Conservation (phyloP, 2,329 filamentous ascomycete species). For the Ceratocystis destructans region DNA sequence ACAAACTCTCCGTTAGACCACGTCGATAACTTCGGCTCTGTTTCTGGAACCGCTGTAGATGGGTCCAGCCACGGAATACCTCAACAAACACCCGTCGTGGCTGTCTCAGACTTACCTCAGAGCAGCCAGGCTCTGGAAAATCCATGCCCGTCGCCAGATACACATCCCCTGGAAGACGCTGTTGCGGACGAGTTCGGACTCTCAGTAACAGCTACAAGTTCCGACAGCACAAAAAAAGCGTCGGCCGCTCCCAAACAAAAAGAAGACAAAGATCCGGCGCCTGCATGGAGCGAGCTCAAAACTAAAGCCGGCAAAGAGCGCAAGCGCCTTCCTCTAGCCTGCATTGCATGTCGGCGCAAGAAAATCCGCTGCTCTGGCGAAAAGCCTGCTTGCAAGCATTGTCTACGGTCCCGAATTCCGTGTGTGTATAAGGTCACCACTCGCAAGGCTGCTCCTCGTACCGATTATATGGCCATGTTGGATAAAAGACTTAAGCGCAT, state of each 20-base stretch:
- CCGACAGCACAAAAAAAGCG: conserved; percentile 28
- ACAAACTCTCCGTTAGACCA: too few species aligned
- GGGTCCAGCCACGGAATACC: neutral
- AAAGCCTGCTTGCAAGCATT: conserved; percentile 96
- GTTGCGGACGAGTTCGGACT: conserved; percentile 47
- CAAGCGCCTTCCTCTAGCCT: conserved; percentile 82
- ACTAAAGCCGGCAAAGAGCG: conserved; percentile 92
- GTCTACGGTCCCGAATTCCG: conserved; percentile 76
- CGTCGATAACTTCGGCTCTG: neutral
- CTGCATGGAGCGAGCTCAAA: conserved; percentile 70
- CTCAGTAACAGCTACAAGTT: conserved; percentile 20
- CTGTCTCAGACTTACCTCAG: conserved; percentile 12
- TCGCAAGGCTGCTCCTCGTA: conserved; percentile 81
- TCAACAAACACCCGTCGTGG: neutral
- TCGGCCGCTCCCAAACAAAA: conserved; percentile 40
- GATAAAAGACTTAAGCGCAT: conserved; percentile 91
- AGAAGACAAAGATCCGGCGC: conserved; percentile 44
- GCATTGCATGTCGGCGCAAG: conserved; percentile 89
- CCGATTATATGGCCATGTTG: conserved; percentile 98
- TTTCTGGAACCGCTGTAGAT: neutral
- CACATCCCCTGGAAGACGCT: conserved; percentile 39
- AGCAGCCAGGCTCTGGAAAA: conserved; percentile 34
- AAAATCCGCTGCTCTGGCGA: conserved; percentile 97
- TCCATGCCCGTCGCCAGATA: conserved; percentile 29
- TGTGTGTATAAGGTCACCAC: conserved; percentile 97